phyloP scores from a whole-genome alignment of 2,329 filamentous ascomycete genomes.

The Ambrosiella beaveri region DNA sequence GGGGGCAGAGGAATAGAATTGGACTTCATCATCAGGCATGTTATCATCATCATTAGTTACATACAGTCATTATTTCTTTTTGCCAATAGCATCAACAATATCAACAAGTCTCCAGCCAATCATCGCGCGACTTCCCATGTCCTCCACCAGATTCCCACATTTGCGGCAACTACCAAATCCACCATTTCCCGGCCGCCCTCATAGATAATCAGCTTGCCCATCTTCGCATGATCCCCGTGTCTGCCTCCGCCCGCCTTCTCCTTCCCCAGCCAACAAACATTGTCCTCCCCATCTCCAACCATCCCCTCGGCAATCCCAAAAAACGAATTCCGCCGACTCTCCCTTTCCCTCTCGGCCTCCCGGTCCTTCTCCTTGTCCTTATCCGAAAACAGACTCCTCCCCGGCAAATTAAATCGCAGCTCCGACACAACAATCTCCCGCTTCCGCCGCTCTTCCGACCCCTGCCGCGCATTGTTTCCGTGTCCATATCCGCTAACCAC shows the following conservation, averaged over 20 bases:
- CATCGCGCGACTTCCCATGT: constrained; percentile 48
- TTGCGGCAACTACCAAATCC: constrained; percentile 78
- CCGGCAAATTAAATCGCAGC: constrained; percentile 75
- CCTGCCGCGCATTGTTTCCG: not conserved
- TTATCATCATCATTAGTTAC: too few relatives aligned
- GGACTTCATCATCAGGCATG: too few relatives aligned
- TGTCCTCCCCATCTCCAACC: constrained; percentile 22
- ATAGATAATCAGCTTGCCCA: constrained; percentile 82
- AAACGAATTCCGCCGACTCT: too few relatives aligned
- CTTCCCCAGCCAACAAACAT: constrained; percentile 57
- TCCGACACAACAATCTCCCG: constrained; percentile 48
- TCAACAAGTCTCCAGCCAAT: not conserved
- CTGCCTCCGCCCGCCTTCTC: constrained; percentile 78
- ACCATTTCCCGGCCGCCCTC: constrained; percentile 91
- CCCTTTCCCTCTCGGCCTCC: not conserved
- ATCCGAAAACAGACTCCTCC: constrained; percentile 28
- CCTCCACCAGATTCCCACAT: constrained; percentile 87
- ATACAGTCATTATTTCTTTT: too few relatives aligned
- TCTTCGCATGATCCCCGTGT: constrained; percentile 70
- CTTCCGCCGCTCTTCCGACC: not conserved
- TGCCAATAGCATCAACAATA: not conserved
- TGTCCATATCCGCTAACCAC: too few relatives aligned
- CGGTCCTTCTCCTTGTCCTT: not conserved
- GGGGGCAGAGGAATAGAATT: too few relatives aligned
- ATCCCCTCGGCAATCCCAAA: constrained; percentile 17